Conservation (phyloP, 805 yeast genomes). For the Saturnispora bothae region DNA sequence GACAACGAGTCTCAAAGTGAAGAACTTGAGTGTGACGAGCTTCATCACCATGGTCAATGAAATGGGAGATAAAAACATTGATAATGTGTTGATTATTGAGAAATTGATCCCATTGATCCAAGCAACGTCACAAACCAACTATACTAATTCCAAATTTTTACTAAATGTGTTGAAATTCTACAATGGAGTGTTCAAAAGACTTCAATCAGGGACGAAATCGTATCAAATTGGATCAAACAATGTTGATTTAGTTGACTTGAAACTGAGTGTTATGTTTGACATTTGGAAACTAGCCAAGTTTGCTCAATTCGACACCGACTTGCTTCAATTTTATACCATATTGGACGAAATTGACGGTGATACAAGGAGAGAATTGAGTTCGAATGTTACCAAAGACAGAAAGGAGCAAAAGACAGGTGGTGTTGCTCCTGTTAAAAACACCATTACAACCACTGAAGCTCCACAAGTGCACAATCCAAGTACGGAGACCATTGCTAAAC, state of each 20-base stretch:
- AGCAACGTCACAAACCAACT: slow-evolving; percentile 25
- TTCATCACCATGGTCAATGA: slow-evolving; percentile 43
- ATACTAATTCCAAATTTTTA: slow-evolving; percentile 19
- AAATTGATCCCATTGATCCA: slow-evolving; percentile 68
- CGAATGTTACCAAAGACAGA: slow-evolving; percentile 1
- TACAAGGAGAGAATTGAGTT: slow-evolving; percentile 9
- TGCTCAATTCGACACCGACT: slow-evolving; percentile 17
- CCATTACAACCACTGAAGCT: too few species aligned
- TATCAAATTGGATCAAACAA: slow-evolving; percentile 20
- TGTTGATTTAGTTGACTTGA: slow-evolving; percentile 21
- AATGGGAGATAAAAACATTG: slow-evolving; percentile 43
- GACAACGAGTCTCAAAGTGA: slow-evolving; percentile 75
- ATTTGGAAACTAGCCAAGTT: slow-evolving; percentile 26
- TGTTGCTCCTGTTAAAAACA: too few species aligned
- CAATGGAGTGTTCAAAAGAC: slow-evolving; percentile 21
- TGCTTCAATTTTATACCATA: slow-evolving; percentile 14
- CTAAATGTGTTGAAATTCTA: slow-evolving; percentile 23
- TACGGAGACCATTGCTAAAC: background rate
- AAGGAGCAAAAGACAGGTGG: too few species aligned
- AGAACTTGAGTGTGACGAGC: slow-evolving; percentile 53
- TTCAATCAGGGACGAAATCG: slow-evolving; percentile 15
- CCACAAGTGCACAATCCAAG: too few species aligned
- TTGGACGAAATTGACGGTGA: slow-evolving; percentile 11
- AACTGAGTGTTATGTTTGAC: slow-evolving; percentile 25
- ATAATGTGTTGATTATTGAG: slow-evolving; percentile 61